phyloP scores from a whole-genome alignment of 352 stramenopile genomes.

The Globisporangium middletonii region DNA sequence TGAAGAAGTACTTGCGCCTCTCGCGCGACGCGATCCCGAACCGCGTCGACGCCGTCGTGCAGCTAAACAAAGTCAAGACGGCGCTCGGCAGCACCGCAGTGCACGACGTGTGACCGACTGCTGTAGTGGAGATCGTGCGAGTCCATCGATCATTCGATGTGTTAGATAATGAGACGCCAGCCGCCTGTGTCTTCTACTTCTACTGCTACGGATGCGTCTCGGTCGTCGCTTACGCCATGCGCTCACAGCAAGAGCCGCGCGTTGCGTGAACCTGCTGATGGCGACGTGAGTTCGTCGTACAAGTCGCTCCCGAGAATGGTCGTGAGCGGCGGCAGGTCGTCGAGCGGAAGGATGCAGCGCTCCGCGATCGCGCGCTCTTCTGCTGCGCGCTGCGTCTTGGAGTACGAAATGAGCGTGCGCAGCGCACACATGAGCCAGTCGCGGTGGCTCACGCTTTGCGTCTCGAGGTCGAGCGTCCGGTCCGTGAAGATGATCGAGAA shows the following conservation, averaged over 20 bases:
- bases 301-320: not conserved
- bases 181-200: not conserved
- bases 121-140: not conserved
- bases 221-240: too few relatives aligned
- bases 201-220: not conserved
- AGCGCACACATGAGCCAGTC: constrained; percentile 81
- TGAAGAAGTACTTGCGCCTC: constrained; percentile 77
- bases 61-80: constrained; percentile 69
- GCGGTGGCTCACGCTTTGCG: constrained; percentile 60
- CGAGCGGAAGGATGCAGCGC: constrained; percentile 32
- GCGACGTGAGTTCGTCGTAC: not conserved
- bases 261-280: not conserved
- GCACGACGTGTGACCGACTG: constrained; percentile 19
- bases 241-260: not conserved
- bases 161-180: not conserved
- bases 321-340: constrained; percentile 14
- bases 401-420: constrained; percentile 67
- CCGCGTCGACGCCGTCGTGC: constrained; percentile 58
- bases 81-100: constrained; percentile 28
- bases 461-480: constrained; percentile 79
- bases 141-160: not conserved
- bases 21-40: constrained; percentile 37
- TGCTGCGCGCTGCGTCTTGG: constrained; percentile 57
- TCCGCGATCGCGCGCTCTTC: constrained; percentile 80
- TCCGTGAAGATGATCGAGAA: constrained; percentile 73